Evolutionary conservation across 176 grass and related monocot genomes (phyloP), one percentile per base, ranked within the genome.

Genomic region (Rhynchospora breviuscula): DNA sequence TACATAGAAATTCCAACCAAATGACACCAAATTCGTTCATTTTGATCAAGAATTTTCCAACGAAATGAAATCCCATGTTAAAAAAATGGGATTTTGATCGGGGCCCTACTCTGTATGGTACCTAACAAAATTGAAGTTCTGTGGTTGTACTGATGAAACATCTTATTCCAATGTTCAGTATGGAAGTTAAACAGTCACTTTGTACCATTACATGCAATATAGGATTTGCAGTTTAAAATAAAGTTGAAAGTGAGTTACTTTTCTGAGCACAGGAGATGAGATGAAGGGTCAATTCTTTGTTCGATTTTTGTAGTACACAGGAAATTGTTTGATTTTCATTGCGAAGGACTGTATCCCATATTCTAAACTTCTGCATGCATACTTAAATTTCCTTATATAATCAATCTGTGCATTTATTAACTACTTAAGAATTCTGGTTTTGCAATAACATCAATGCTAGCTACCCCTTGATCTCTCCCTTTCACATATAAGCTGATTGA

Each of bases 141-240:
- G 48, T 75, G 67, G 67, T 53, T 75, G 71, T 26, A 31, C 61
- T 67, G 79, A 82, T 82, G 61, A 82, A 49, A 67, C 53, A 82
- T 82, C 79, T 82, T 59, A 82, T 67, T 82, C 60, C 46, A 66
- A 64, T 61, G 31, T 82, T 81, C 46, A 82, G 31, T 65, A 53
- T 15, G 44, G 19, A 48, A 62, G 59, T 82, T 63, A 66, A 14
- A 33, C 43, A 48, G 44, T 64, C 35, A 45, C 13, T 62, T 52
- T 49, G 5, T 75, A 45, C 47, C 46, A 29, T 75, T 15, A 1
- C 21, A 53, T 75, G 48, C 21, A 13, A 74, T 74, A 51, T 74
- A 52, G 15, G 8, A 44, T 25, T 74, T 25, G 10, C 46, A 74
- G 45, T 13, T 23, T 44, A 0, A 22, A 46, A 44, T 72, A 46